A percentile compares a stretch with the other conserved stretches of the same genome.
Conservation (phyloP, 208 protist species). For the Vickermania spadyakhi region DNA sequence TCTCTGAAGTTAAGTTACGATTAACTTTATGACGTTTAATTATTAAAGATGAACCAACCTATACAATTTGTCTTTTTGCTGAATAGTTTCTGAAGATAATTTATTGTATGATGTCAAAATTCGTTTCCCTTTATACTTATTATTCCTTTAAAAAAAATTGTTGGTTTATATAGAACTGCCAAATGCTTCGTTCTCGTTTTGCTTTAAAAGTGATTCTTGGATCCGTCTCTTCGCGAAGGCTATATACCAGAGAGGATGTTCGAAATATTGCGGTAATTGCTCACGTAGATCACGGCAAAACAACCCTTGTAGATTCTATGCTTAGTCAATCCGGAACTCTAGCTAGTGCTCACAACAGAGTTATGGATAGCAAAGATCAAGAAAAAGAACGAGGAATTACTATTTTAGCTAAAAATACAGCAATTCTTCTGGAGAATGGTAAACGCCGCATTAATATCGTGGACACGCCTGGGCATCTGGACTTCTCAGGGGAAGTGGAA, state of each 20-base stretch:
- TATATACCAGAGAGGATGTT: conserved; percentile 66
- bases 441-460: conserved; percentile 94
- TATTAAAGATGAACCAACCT: too few species aligned
- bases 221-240: too few species aligned
- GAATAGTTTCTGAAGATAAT: too few species aligned
- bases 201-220: too few species aligned
- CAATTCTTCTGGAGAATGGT: conserved; percentile 57
- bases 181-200: too few species aligned
- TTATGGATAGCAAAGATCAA: conserved; percentile 96
- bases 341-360: conserved; percentile 78
- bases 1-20: too few species aligned
- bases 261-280: conserved; percentile 96
- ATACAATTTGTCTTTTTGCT: too few species aligned
- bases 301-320: conserved; percentile 94
- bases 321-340: conserved; percentile 87
- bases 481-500: conserved; percentile 98
- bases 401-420: conserved; percentile 95
- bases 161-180: too few species aligned
- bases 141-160: too few species aligned
- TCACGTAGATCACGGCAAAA: conserved; percentile 98
- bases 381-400: conserved; percentile 97
- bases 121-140: too few species aligned
- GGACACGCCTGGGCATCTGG: conserved; percentile 96
- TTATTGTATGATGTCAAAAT: too few species aligned
- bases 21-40: too few species aligned